Evolutionary conservation across 371 early-diverging fungal species (phyloP).

Genomic region (Mortierella sp.): DNA sequence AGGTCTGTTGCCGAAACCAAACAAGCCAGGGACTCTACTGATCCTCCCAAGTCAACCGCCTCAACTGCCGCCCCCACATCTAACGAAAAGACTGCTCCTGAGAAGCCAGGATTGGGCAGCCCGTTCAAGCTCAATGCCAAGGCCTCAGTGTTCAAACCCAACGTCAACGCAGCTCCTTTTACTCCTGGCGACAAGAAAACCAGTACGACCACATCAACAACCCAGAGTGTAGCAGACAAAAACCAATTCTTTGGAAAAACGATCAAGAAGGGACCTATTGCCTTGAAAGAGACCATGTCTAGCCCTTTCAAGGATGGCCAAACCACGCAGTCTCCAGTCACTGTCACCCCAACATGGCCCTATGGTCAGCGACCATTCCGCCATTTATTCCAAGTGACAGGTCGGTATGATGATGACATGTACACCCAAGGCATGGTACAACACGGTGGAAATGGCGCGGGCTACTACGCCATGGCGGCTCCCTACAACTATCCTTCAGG

Average conservation of each 20-base stretch:
- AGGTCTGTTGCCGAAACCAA: conserved; percentile 18
- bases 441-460: conserved; percentile 21
- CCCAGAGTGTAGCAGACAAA: conserved; percentile 17
- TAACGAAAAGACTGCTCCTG: conserved; percentile 27
- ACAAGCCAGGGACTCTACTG: conserved; percentile 24
- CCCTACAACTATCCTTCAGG: conserved; percentile 44
- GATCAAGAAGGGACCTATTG: conserved; percentile 31
- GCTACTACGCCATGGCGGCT: conserved; percentile 26
- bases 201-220: background rate
- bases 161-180: conserved; percentile 80
- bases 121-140: conserved; percentile 86
- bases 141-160: conserved; percentile 90
- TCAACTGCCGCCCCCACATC: conserved; percentile 24
- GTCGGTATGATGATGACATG: conserved; percentile 39
- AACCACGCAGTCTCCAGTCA: conserved; percentile 11
- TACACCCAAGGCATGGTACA: conserved; percentile 25
- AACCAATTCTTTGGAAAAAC: conserved; percentile 53
- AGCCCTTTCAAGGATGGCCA: conserved; percentile 43
- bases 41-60: conserved; percentile 13
- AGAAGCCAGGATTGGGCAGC: conserved; percentile 48
- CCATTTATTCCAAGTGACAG: conserved; percentile 31
- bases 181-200: conserved; percentile 63
- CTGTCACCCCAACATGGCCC: conserved; percentile 33
- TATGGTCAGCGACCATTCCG: conserved; percentile 37
- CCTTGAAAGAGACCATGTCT: conserved; percentile 30